Evolutionary conservation across 805 yeast genomes (phyloP).

Genomic region (Candida chauliodis): DNA sequence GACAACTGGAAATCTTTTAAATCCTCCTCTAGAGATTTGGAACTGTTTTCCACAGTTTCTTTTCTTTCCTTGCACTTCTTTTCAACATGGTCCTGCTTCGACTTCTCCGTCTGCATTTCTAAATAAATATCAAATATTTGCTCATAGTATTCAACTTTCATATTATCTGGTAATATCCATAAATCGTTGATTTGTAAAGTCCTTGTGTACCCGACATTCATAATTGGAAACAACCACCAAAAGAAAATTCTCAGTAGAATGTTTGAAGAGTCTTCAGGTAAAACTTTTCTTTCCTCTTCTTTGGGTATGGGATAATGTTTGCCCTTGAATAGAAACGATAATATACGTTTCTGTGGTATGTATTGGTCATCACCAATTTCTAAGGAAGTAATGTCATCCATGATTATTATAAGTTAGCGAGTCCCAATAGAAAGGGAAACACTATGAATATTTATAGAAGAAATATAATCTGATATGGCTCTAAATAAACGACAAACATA

Average conservation of each 20-base stretch:
- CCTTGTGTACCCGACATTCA: constrained; percentile 63
- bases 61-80: constrained; percentile 20
- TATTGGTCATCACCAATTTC: constrained; percentile 9
- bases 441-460: no score
- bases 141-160: constrained; percentile 26
- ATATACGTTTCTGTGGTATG: constrained; percentile 40
- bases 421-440: no score
- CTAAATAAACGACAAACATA: no score
- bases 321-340: constrained; percentile 46
- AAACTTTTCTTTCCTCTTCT: constrained; percentile 44
- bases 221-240: constrained; percentile 62
- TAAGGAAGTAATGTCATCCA: constrained; percentile 7
- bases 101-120: constrained; percentile 14
- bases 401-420: no score
- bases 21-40: constrained; percentile 18
- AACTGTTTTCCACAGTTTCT: constrained; percentile 15
- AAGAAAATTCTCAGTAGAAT: constrained; percentile 42
- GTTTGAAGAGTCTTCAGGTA: constrained; percentile 36
- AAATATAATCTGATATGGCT: no score
- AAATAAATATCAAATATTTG: constrained; percentile 8
- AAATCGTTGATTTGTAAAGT: constrained; percentile 60
- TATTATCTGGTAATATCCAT: constrained; percentile 28
- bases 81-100: constrained; percentile 12
- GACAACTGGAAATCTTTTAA: constrained; percentile 23
- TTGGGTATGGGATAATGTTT: constrained; percentile 46